These are phyloP conservation scores for Alternaria angustiovoidea DNA, from an alignment of 2,329 filamentous ascomycete genomes.

Conservation along the genomic window DNA sequence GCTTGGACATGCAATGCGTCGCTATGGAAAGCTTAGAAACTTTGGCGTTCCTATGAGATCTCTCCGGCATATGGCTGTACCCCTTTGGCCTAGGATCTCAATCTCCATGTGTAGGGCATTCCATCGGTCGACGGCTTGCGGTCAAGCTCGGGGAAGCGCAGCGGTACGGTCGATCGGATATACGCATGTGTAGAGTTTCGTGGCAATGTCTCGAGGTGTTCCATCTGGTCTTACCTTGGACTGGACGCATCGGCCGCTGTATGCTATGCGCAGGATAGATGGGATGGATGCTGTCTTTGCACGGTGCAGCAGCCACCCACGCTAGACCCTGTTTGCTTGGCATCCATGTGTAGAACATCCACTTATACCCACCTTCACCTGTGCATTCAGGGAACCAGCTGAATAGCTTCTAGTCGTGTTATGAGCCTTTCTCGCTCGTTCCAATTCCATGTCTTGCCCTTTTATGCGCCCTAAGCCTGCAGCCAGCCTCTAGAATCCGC, in stretches of 20 bases:
- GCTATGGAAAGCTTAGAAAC: neutral
- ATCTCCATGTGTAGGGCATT: neutral
- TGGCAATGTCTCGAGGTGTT: neutral
- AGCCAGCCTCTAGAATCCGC: conserved; percentile 22
- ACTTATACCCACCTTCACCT: conserved; percentile 30
- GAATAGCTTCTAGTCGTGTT: conserved; percentile 35
- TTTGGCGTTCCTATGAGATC: neutral
- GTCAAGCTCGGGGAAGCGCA: neutral
- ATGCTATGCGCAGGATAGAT: neutral
- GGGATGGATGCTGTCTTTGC: conserved; percentile 7
- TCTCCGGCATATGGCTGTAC: no score
- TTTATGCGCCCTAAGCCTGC: conserved; percentile 23
- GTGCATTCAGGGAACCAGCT: conserved; percentile 35
- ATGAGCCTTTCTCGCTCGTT: conserved; percentile 18
- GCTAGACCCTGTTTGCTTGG: conserved; percentile 30
- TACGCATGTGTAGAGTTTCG: neutral
- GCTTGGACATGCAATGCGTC: neutral
- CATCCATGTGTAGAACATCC: conserved; percentile 26
- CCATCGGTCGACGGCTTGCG: neutral
- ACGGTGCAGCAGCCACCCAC: conserved; percentile 19
- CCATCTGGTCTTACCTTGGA: neutral
- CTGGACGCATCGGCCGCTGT: neutral
- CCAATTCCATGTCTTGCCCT: conserved; percentile 7
- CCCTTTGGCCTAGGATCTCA: no score
- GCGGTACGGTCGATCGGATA: neutral